phyloP scores from a whole-genome alignment of 1,284 basidiomycete genomes.

The Laetiporus sulphureus region DNA sequence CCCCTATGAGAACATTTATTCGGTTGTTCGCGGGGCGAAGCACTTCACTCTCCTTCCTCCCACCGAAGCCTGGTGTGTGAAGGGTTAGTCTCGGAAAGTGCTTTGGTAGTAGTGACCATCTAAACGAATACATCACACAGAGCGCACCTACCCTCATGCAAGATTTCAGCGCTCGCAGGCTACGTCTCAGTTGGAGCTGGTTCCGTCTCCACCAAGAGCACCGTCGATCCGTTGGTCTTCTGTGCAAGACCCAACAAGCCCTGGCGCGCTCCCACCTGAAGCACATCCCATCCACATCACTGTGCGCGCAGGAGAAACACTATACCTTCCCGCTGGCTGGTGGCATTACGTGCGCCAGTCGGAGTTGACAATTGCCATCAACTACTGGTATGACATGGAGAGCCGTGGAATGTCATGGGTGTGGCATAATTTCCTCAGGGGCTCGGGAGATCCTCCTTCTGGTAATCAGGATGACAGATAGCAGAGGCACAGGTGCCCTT shows the following conservation, averaged over 20 bases:
- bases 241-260: slow-evolving; percentile 46
- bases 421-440: slow-evolving; percentile 55
- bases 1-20: slow-evolving; percentile 90
- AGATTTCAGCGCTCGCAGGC: slow-evolving; percentile 42
- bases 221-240: slow-evolving; percentile 70
- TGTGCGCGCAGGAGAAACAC: slow-evolving; percentile 65
- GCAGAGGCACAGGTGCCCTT: no score
- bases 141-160: slow-evolving; percentile 64
- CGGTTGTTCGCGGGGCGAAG: slow-evolving; percentile 78
- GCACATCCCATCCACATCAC: slow-evolving; percentile 62
- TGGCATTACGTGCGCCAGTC: slow-evolving; percentile 82
- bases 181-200: slow-evolving; percentile 34
- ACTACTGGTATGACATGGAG: slow-evolving; percentile 87
- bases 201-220: slow-evolving; percentile 34
- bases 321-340: slow-evolving; percentile 90
- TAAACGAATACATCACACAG: slow-evolving; percentile 30
- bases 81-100: slow-evolving; percentile 43
- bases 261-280: slow-evolving; percentile 37
- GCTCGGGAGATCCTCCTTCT: slow-evolving; percentile 29
- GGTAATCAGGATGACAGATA: slow-evolving; percentile 27
- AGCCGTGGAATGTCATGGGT: slow-evolving; percentile 65
- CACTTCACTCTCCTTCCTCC: slow-evolving; percentile 83
- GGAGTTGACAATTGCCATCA: slow-evolving; percentile 65
- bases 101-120: slow-evolving; percentile 4
- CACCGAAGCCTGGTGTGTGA: slow-evolving; percentile 76